A percentile compares a stretch with the other conserved stretches of the same genome.
These are phyloP conservation scores for Epichloe bromicola DNA, from an alignment of 2,329 filamentous ascomycete genomes.

Conservation along the genomic window DNA sequence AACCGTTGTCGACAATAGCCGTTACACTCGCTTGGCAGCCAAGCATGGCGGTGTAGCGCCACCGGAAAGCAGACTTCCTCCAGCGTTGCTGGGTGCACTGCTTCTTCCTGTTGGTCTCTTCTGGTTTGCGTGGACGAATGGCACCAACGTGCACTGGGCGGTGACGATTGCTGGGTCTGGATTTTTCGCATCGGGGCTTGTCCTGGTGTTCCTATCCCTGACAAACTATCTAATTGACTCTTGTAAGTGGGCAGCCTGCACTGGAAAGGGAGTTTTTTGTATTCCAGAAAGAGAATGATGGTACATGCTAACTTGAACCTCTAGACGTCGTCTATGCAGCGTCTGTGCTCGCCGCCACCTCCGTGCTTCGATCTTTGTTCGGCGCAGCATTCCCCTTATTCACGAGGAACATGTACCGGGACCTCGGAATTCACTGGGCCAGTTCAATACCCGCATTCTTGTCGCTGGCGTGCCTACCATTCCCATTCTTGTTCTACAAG, in stretches of 20 bases:
- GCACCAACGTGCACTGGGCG: slow-evolving; percentile 41
- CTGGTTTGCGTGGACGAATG: slow-evolving; percentile 54
- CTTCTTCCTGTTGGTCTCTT: slow-evolving; percentile 48
- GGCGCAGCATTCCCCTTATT: slow-evolving; percentile 65
- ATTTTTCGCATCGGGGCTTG: slow-evolving; percentile 42
- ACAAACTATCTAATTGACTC: slow-evolving; percentile 58
- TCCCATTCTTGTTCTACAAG: slow-evolving; percentile 64
- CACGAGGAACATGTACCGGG: slow-evolving; percentile 44
- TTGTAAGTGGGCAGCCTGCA: slow-evolving; percentile 19
- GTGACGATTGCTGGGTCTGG: slow-evolving; percentile 32
- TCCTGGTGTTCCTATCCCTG: slow-evolving; percentile 52
- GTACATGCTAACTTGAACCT: no score
- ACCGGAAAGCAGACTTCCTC: slow-evolving; percentile 49
- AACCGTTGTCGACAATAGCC: slow-evolving; percentile 38
- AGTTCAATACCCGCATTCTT: slow-evolving; percentile 62
- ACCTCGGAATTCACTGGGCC: slow-evolving; percentile 64
- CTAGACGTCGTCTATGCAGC: slow-evolving; percentile 61
- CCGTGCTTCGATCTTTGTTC: slow-evolving; percentile 58
- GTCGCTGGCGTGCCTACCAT: slow-evolving; percentile 56
- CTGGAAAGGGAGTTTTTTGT: not conserved
- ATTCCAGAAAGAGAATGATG: no score
- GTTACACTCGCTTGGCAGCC: slow-evolving; percentile 33
- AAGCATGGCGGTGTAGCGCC: slow-evolving; percentile 42
- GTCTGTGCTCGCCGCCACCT: slow-evolving; percentile 59
- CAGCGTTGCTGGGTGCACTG: slow-evolving; percentile 45